phyloP scores from a whole-genome alignment of 805 yeast species.

The Grigorovia yakushimaensis region DNA sequence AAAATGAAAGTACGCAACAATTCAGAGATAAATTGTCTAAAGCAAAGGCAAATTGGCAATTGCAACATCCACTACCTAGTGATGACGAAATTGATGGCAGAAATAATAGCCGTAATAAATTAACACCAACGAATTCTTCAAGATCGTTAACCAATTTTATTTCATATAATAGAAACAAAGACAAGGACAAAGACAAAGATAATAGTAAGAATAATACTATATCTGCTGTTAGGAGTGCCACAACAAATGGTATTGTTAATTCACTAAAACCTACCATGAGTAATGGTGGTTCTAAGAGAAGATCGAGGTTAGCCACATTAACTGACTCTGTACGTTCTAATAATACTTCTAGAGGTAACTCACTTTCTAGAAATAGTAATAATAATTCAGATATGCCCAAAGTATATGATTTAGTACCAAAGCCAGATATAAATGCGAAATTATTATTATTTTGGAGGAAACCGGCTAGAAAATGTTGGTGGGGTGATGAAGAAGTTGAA shows the following conservation, averaged over 20 bases:
- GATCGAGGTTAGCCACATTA: slow-evolving; percentile 48
- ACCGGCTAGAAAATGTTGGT: slow-evolving; percentile 99
- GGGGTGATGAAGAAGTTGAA: slow-evolving; percentile 60
- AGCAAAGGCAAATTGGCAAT: slow-evolving; percentile 19
- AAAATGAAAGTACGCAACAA: slow-evolving; percentile 33
- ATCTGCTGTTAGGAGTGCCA: not conserved
- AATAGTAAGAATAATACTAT: not conserved
- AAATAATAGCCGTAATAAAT: not conserved
- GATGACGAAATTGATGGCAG: not conserved
- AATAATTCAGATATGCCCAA: slow-evolving; percentile 23
- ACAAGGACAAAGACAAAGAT: not conserved
- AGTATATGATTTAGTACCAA: slow-evolving; percentile 27
- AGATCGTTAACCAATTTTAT: slow-evolving; percentile 15
- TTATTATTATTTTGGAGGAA: slow-evolving; percentile 89
- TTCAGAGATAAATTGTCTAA: slow-evolving; percentile 19
- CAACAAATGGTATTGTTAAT: slow-evolving; percentile 1
- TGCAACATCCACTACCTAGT: not conserved
- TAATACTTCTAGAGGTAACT: slow-evolving; percentile 40
- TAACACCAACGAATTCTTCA: slow-evolving; percentile 8
- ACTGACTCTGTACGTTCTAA: slow-evolving; percentile 53
- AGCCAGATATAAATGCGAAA: slow-evolving; percentile 41
- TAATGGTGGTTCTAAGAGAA: not conserved
- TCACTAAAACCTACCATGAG: not conserved
- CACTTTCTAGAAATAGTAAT: slow-evolving; percentile 22
- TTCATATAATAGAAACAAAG: not conserved